phyloP scores from a whole-genome alignment of 495 filamentous ascomycete species.

The Penicillium antarcticum region DNA sequence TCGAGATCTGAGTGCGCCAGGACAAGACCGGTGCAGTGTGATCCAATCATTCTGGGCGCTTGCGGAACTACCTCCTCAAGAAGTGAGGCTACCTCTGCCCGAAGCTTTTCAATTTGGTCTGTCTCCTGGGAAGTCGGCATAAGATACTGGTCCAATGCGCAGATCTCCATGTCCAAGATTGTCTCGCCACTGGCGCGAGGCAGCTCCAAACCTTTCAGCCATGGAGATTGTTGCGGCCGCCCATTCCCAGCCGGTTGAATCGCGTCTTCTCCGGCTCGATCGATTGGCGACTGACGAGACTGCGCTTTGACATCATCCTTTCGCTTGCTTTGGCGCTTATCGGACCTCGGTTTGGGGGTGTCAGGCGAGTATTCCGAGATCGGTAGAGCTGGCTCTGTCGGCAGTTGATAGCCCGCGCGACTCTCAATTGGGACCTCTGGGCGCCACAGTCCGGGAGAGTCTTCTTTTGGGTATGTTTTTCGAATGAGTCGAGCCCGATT shows the following conservation, averaged over 20 bases:
- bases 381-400: constrained; percentile 2
- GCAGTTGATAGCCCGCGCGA: constrained; percentile 17
- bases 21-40: constrained; percentile 50
- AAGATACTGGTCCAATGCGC: constrained; percentile 44
- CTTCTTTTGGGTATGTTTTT: constrained; percentile 17
- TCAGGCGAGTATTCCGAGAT: background rate
- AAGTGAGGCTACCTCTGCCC: constrained; percentile 20
- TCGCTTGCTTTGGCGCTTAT: constrained; percentile 8
- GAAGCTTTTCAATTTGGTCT: constrained; percentile 22
- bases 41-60: constrained; percentile 47
- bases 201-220: constrained; percentile 23
- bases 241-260: constrained; percentile 14
- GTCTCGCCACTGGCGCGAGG: constrained; percentile 9
- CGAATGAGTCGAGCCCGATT: constrained; percentile 47
- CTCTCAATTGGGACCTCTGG: constrained; percentile 19
- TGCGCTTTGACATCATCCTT: background rate
- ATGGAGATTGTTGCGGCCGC: constrained; percentile 24
- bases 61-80: constrained; percentile 19
- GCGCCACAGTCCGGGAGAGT: constrained; percentile 18
- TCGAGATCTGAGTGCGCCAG: constrained; percentile 51
- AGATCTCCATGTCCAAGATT: constrained; percentile 43
- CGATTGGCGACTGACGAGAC: background rate
- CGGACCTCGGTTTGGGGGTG: background rate
- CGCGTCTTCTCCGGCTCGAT: background rate
- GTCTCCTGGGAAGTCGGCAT: constrained; percentile 32